These are phyloP conservation scores for Cyclotella choctawhatcheeana DNA, from an alignment of 108 stramenopile genomes.

Conservation along the genomic window DNA sequence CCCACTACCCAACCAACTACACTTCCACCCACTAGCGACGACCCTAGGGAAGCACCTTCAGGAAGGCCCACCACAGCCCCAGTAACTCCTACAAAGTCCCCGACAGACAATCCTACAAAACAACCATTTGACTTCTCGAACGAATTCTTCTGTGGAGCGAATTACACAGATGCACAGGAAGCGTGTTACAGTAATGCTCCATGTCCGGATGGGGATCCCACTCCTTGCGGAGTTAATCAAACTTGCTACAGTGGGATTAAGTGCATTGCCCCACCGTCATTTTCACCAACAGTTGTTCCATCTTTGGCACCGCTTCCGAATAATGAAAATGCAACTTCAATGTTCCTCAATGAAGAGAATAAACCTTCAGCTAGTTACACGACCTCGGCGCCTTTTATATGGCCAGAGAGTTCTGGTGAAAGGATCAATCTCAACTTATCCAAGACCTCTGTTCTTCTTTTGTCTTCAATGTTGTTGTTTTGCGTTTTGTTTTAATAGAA, in stretches of 20 bases:
- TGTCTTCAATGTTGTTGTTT: too few species aligned
- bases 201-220: constrained; percentile 9
- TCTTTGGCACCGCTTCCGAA: not conserved
- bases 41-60: not conserved
- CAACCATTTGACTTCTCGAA: constrained; percentile 32
- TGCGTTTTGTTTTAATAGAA: too few species aligned
- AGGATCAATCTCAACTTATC: too few species aligned
- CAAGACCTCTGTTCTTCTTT: too few species aligned
- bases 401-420: constrained; percentile 4
- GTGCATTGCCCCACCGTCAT: constrained; percentile 17
- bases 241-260: constrained; percentile 14
- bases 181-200: constrained; percentile 17
- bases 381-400: constrained; percentile 2
- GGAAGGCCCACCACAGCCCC: constrained; percentile 12
- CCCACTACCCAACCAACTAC: constrained; percentile 6
- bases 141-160: constrained; percentile 22
- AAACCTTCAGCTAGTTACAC: not conserved
- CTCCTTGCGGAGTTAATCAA: constrained; percentile 3
- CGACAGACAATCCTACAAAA: constrained; percentile 13
- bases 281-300: constrained; percentile 9
- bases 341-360: not conserved
- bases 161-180: constrained; percentile 17
- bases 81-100: constrained; percentile 13
- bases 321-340: not conserved
- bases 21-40: constrained; percentile 1